Evolutionary conservation across 129 eudicot species (phyloP).

Genomic region (Ambrosia trifida): DNA sequence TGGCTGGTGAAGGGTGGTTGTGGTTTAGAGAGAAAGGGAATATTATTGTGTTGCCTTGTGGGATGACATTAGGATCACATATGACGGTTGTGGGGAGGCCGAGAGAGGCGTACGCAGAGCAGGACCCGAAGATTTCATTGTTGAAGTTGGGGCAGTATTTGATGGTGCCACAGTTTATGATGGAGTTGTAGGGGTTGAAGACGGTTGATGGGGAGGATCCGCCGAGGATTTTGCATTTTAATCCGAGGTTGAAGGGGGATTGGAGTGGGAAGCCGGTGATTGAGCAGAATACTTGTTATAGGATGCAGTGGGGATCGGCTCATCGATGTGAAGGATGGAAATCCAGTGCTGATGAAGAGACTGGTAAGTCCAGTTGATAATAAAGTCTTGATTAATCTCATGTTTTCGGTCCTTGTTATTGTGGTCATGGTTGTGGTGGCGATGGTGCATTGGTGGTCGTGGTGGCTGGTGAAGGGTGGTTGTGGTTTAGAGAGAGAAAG

Average conservation of each 20-base stretch:
- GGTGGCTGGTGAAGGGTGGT: no score
- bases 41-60: slow-evolving; percentile 81
- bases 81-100: slow-evolving; percentile 71
- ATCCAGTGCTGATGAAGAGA: slow-evolving; percentile 78
- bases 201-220: slow-evolving; percentile 92
- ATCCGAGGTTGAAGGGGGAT: slow-evolving; percentile 93
- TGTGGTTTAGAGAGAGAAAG: no score
- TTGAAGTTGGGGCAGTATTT: slow-evolving; percentile 69
- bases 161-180: slow-evolving; percentile 84
- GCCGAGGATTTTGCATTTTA: slow-evolving; percentile 82
- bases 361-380: slow-evolving; percentile 51
- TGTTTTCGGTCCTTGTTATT: no score
- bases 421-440: no score
- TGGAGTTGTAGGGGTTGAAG: slow-evolving; percentile 91
- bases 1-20: no score
- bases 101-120: slow-evolving; percentile 59
- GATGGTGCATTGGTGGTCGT: no score
- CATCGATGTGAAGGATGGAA: slow-evolving; percentile 89
- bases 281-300: slow-evolving; percentile 89
- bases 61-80: slow-evolving; percentile 85
- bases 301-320: slow-evolving; percentile 90
- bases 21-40: slow-evolving; percentile 49
- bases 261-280: slow-evolving; percentile 91
- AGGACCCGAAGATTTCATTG: slow-evolving; percentile 71
- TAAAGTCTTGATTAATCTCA: no score